phyloP scores from a whole-genome alignment of 2,329 filamentous ascomycete species.

The Alternaria sp. region DNA sequence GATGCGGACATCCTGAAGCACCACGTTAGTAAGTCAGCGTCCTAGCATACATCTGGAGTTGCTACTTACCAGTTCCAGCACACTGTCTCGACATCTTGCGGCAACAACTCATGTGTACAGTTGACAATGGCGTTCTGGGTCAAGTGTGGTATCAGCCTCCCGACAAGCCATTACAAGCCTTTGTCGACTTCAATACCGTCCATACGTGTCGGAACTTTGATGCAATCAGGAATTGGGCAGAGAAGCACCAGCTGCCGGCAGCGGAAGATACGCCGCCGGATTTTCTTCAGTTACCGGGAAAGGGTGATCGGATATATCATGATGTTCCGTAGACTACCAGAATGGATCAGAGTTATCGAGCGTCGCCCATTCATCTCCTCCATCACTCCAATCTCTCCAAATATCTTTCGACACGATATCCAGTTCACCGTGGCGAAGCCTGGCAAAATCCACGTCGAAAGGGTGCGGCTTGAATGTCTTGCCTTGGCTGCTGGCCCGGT shows the following conservation, averaged over 20 bases:
- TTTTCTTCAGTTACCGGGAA: conserved; percentile 51
- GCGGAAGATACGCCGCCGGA: conserved; percentile 33
- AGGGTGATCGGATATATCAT: conserved; percentile 39
- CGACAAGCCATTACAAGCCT: conserved; percentile 56
- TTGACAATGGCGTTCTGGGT: conserved; percentile 65
- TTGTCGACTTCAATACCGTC: conserved; percentile 67
- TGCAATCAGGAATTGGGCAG: conserved; percentile 60
- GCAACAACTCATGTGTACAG: conserved; percentile 68
- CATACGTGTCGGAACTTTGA: conserved; percentile 67
- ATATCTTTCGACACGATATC: conserved; percentile 12
- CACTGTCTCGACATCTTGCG: conserved; percentile 68
- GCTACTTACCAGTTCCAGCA: conserved; percentile 26
- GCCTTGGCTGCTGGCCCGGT: neutral
- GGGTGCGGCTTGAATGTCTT: neutral
- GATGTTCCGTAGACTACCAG: conserved; percentile 4
- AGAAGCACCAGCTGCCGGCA: conserved; percentile 57
- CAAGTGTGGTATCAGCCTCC: conserved; percentile 65
- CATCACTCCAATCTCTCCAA: conserved; percentile 19
- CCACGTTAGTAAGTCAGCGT: conserved; percentile 63
- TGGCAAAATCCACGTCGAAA: conserved; percentile 21
- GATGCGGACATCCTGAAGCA: conserved; percentile 59
- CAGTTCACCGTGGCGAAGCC: conserved; percentile 3
- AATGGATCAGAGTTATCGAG: conserved; percentile 12
- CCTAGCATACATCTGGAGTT: neutral
- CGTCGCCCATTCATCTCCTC: conserved; percentile 15